Base-by-base conservation (phyloP, 140 eudicot species). In the Stevia rebaudiana region DNA sequence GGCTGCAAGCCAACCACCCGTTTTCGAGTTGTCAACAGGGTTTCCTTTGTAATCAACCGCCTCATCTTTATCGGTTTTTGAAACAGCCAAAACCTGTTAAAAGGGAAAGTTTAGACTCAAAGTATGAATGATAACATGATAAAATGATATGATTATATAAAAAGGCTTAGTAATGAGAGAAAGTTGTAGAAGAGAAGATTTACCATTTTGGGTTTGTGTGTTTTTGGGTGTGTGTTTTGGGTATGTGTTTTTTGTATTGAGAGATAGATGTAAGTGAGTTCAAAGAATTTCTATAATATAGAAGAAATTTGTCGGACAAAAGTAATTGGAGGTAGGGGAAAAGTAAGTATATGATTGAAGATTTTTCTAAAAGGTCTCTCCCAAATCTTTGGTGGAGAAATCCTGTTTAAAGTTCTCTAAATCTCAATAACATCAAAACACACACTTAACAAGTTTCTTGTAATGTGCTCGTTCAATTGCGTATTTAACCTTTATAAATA, bases 1-100 rank as follows among this genome's bases (percentile, higher is more conserved):
- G 11, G 99, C 95, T 5, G 90, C 99, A 25, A 88, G 97, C 99
- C 99, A 94, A 37, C 99, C 97, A 4, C 99, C 99, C 0, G 95
- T 94, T 39, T 72, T 71, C 7, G 97, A 88, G 57, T 79, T 83
- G 64, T 94, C 99, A 28, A 71, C 94, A 0, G 88, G 97, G 43
- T 92, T 78, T 36, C 97, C 99, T 21, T 62, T 84, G 50, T n/a
- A 85, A 70, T 92, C 97, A 21, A 44, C 65, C 6, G 71, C 42
- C 15, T 48, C 74, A 18, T 77, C 78, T 66, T 77, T 77, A 11
- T 72, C 71, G 6, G 23, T 73, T 33, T 52, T 61, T 8, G 77
- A 56, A 33, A 56, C 50, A 25, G 57, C 69, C 49, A 65, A 42
- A 77, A 72, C 78, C 82, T 77, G 66, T 23, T 42, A 1, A 46